Percentiles rank a stretch among this genome's conserved stretches.
Evolutionary conservation across 352 stramenopile genomes (phyloP).

Genomic region (Phytophthora pseudosyringae): DNA sequence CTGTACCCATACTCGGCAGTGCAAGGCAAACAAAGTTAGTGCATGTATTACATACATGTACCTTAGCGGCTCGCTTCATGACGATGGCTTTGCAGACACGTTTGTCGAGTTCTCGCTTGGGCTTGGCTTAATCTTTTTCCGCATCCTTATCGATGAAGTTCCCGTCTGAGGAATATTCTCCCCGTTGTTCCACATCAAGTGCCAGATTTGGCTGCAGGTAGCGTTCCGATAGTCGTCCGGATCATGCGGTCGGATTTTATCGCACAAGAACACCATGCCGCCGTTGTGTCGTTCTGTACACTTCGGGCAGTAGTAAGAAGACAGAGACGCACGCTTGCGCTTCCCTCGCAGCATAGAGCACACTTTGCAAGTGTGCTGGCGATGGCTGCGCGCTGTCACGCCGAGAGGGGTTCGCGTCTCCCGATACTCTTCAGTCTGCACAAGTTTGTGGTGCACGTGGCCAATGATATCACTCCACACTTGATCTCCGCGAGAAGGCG

Average conservation of each 20-base stretch:
- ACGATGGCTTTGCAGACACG: not conserved
- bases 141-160: constrained; percentile 34
- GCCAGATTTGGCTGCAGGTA: constrained; percentile 46
- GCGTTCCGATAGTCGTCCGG: constrained; percentile 26
- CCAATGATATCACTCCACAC: constrained; percentile 37
- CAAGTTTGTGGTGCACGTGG: constrained; percentile 29
- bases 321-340: constrained; percentile 30
- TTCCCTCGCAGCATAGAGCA: constrained; percentile 38
- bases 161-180: constrained; percentile 24
- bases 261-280: constrained; percentile 39
- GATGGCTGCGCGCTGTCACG: constrained; percentile 29
- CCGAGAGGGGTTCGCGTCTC: constrained; percentile 28
- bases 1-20: constrained; percentile 20
- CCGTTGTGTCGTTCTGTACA: constrained; percentile 35
- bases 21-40: constrained; percentile 8
- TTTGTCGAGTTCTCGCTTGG: constrained; percentile 3
- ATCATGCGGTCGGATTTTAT: constrained; percentile 33
- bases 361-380: constrained; percentile 43
- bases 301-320: constrained; percentile 36
- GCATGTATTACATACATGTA: constrained; percentile 5
- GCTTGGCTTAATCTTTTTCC: constrained; percentile 26
- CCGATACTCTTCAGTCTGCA: constrained; percentile 35
- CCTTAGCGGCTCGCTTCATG: constrained; percentile 5
- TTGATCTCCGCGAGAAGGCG: constrained; percentile 25
- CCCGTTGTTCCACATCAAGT: constrained; percentile 40